phyloP scores from a whole-genome alignment of 164 flowering plant species.

The Vitis rupestris region DNA sequence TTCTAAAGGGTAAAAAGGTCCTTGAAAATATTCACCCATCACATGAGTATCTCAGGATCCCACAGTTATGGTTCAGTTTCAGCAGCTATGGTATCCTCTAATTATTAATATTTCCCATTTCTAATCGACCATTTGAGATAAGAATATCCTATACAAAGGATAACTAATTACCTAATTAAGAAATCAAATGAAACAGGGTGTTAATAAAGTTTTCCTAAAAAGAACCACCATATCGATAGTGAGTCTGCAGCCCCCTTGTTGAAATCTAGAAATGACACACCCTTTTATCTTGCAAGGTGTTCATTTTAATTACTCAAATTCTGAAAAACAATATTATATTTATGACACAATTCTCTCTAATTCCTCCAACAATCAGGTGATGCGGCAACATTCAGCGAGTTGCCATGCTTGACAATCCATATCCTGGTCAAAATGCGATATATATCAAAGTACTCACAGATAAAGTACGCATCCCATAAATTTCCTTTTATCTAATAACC shows the following conservation, averaged over 20 bases:
- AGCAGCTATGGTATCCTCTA: neutral
- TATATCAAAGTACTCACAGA: neutral
- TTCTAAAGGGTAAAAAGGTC: neutral
- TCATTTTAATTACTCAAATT: too few species aligned
- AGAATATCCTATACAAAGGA: neutral
- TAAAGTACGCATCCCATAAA: neutral
- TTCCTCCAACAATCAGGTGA: too few species aligned
- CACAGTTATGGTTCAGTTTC: neutral
- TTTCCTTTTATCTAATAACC: too few species aligned
- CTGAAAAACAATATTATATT: too few species aligned
- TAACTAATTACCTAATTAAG: neutral
- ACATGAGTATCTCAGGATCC: neutral
- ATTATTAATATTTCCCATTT: neutral
- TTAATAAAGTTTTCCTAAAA: neutral
- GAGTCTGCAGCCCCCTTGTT: neutral
- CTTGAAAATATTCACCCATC: neutral
- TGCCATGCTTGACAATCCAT: too few species aligned
- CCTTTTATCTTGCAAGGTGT: too few species aligned
- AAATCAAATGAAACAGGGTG: neutral
- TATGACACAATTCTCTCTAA: too few species aligned
- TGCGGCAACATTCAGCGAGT: too few species aligned
- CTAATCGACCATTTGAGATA: neutral
- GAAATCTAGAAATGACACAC: too few species aligned
- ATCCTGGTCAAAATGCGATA: too few species aligned
- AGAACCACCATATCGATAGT: neutral